Percentiles rank a stretch among this genome's conserved stretches.
phyloP scores from a whole-genome alignment of 2,329 filamentous ascomycete species.

The Aspergillus calidoustus region DNA sequence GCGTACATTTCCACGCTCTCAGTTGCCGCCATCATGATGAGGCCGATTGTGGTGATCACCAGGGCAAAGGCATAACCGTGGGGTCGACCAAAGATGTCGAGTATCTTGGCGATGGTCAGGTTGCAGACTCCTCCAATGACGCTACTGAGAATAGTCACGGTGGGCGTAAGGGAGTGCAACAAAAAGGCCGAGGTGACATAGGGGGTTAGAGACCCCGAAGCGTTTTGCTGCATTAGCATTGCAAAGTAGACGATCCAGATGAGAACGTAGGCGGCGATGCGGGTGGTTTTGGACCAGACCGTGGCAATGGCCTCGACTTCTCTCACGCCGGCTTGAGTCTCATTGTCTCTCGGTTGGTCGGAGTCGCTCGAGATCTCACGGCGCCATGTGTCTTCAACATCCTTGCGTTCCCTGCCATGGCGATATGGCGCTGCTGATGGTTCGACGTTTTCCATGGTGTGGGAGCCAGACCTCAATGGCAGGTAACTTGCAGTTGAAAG shows the following conservation, averaged over 20 bases:
- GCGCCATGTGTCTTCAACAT: not conserved
- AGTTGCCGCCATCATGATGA: constrained; percentile 67
- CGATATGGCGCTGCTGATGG: not conserved
- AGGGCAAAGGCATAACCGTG: constrained; percentile 60
- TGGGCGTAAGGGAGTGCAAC: constrained; percentile 24
- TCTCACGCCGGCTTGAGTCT: not conserved
- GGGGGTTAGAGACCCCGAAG: not conserved
- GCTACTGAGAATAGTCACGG: constrained; percentile 58
- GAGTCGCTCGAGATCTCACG: not conserved
- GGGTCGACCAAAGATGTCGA: constrained; percentile 66
- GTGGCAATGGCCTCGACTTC: not conserved
- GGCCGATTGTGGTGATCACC: constrained; percentile 50
- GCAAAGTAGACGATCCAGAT: not conserved
- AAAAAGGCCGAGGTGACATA: not conserved
- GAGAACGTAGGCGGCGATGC: not conserved
- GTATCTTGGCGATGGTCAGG: constrained; percentile 64
- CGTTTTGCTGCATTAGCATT: not conserved
- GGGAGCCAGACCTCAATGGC: not conserved
- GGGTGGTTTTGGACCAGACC: not conserved
- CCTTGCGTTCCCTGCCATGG: not conserved
- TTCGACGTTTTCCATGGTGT: not conserved
- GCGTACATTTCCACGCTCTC: constrained; percentile 64
- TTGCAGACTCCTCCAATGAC: constrained; percentile 63
- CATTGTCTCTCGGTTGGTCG: not conserved
- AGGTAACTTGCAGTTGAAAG: too few relatives aligned